Evolutionary conservation across 2,329 filamentous ascomycete species (phyloP), one percentile per base, ranked within the genome.

Genomic region (Aspergillus novofumigatus): DNA sequence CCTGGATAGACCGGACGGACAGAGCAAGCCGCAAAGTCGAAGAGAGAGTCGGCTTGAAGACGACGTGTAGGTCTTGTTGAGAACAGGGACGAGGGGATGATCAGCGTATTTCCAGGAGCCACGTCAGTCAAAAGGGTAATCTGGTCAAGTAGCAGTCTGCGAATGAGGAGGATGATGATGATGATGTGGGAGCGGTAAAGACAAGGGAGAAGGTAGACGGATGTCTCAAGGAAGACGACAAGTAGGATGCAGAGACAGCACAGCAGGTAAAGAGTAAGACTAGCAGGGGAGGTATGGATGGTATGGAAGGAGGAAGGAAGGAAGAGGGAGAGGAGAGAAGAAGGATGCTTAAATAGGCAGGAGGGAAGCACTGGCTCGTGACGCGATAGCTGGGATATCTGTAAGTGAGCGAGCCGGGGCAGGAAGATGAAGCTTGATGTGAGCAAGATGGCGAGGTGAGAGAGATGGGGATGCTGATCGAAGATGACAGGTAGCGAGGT

Each of bases 321-420:
- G 21, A 49, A 20, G 53, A 49, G 23, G 47, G 10, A 32, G 20
- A 52, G 28, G 14, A 28, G 25, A 49, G 26, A 23, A 49, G 35
- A 55, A 52, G 50, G 50, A 45, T 14, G 41, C 42, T 49, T 48
- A 56, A 49, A 49, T 41, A 49, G 54, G 58, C 38, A 47, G 52
- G 51, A 45, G 59, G 47, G 52, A 59, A 35, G 54, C 32, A 17
- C 32, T 38, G 14, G 14, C 41, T 20, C 20, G 41, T 21, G 41
- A 44, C 21, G 10, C 41, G 41, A 21, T 20, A 20, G n/a, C 41
- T 25, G 44, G 21, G 23, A 14, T 14, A 25, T 11, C 9, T 25
- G 44, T 4, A 21, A 44, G n/a, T 44, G 21, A 20, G 41, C n/a
- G 41, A 21, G 1, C 21, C 10, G 21, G 17, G 3, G 10, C 42